Evolutionary conservation across 2,329 filamentous ascomycete genomes (phyloP).

Genomic region (Exophiala lecanii-corni): DNA sequence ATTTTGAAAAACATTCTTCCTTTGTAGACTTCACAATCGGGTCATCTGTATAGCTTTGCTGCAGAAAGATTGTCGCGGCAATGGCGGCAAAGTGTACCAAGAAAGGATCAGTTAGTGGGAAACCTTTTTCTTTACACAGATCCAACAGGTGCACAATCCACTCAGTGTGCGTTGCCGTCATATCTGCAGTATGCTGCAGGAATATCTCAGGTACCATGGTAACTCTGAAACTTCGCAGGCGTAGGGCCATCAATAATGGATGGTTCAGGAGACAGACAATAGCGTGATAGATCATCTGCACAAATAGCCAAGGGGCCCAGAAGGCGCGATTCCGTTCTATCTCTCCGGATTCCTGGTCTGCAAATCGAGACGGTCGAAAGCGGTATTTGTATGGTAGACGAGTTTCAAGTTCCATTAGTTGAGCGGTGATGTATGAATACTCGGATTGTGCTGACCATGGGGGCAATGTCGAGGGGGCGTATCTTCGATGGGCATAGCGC

Average conservation of each 20-base stretch:
- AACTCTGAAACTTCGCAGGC: constrained; percentile 49
- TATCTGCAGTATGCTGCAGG: constrained; percentile 50
- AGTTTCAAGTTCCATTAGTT: constrained; percentile 51
- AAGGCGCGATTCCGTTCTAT: constrained; percentile 46
- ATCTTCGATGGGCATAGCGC: constrained; percentile 44
- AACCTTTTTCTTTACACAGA: constrained; percentile 42
- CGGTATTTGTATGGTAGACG: constrained; percentile 48
- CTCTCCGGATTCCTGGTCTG: constrained; percentile 38
- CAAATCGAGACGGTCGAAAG: constrained; percentile 47
- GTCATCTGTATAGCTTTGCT: constrained; percentile 49
- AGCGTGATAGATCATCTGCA: constrained; percentile 51
- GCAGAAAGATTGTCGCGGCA: constrained; percentile 51
- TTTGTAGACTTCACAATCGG: constrained; percentile 37
- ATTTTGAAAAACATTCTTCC: constrained; percentile 42
- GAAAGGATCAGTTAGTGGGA: constrained; percentile 45
- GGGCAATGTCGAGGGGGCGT: constrained; percentile 40
- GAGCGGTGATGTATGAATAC: constrained; percentile 47
- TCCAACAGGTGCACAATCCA: constrained; percentile 53
- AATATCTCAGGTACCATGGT: constrained; percentile 51
- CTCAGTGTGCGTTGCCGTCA: constrained; percentile 48
- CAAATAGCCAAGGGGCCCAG: constrained; percentile 51
- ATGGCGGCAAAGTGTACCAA: constrained; percentile 49
- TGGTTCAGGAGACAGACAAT: constrained; percentile 53
- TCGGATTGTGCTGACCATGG: constrained; percentile 50
- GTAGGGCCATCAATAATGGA: constrained; percentile 49